Conservation (phyloP, 768 basidiomycete species). For the Gymnopilus junonius region DNA sequence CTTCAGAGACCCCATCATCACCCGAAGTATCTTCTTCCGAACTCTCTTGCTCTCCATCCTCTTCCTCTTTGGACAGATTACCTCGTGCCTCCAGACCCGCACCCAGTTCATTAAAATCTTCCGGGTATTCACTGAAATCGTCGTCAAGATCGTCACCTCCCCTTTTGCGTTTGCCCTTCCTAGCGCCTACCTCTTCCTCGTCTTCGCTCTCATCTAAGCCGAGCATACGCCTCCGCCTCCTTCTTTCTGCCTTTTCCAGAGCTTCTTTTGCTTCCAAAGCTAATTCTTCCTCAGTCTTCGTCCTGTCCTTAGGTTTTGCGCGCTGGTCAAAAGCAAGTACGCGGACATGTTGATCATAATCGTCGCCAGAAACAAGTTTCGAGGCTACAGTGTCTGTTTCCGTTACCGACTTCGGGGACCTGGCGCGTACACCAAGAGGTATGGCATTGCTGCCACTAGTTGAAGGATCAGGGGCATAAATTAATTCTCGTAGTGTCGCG, state of each 20-base stretch:
- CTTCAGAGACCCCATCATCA: too few species aligned
- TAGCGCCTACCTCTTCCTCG: conserved; percentile 51
- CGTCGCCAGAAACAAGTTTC: conserved; percentile 43
- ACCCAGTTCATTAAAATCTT: conserved; percentile 45
- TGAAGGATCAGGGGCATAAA: conserved; percentile 61
- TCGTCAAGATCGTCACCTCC: conserved; percentile 94
- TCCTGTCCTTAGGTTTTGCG: conserved; percentile 92
- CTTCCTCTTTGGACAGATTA: conserved; percentile 35
- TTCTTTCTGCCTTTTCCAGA: conserved; percentile 84
- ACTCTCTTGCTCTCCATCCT: conserved; percentile 40
- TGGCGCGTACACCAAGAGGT: conserved; percentile 32
- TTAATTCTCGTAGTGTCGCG: conserved; percentile 74
- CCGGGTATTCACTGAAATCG: conserved; percentile 64
- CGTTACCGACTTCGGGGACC: conserved; percentile 16
- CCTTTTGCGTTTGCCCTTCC: conserved; percentile 51
- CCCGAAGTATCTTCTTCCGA: conserved; percentile 39
- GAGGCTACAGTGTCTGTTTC: conserved; percentile 24
- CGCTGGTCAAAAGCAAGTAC: conserved; percentile 93
- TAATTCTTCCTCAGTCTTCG: conserved; percentile 95
- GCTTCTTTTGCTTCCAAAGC: conserved; percentile 87
- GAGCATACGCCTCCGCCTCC: conserved; percentile 80
- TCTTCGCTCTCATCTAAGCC: conserved; percentile 75
- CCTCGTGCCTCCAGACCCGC: conserved; percentile 41
- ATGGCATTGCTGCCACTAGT: conserved; percentile 41
- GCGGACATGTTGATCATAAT: conserved; percentile 92